Conservation (phyloP, 352 stramenopile genomes). For the Pythium biforme region DNA sequence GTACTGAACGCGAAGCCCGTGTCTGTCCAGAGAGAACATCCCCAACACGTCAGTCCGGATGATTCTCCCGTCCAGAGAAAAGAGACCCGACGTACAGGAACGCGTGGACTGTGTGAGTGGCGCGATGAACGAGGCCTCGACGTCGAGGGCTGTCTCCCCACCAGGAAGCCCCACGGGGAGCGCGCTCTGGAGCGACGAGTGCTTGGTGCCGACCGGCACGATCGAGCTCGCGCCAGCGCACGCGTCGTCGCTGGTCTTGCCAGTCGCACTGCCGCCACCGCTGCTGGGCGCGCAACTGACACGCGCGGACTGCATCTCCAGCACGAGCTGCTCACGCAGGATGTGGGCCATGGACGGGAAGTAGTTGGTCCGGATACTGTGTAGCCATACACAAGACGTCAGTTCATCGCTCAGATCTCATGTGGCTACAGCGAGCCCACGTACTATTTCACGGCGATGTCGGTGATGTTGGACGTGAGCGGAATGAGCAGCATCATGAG, state of each 20-base stretch:
- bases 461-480: constrained; percentile 53
- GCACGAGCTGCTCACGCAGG: constrained; percentile 57
- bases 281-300: constrained; percentile 22
- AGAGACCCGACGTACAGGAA: constrained; percentile 1
- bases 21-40: constrained; percentile 27
- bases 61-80: background rate
- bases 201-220: background rate
- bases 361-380: constrained; percentile 58
- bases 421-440: no score
- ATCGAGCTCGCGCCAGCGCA: background rate
- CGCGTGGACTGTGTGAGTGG: constrained; percentile 4
- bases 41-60: background rate
- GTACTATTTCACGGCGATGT: constrained; percentile 73
- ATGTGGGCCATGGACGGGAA: constrained; percentile 68
- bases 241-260: background rate
- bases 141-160: background rate
- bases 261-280: background rate
- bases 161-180: background rate
- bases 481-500: constrained; percentile 62
- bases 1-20: constrained; percentile 55
- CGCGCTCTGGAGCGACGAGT: background rate
- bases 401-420: no score
- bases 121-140: constrained; percentile 17
- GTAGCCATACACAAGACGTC: background rate
- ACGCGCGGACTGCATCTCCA: constrained; percentile 41